Conservation (phyloP, 192 early-diverging fungal genomes). For the Geranomyces variabilis region DNA sequence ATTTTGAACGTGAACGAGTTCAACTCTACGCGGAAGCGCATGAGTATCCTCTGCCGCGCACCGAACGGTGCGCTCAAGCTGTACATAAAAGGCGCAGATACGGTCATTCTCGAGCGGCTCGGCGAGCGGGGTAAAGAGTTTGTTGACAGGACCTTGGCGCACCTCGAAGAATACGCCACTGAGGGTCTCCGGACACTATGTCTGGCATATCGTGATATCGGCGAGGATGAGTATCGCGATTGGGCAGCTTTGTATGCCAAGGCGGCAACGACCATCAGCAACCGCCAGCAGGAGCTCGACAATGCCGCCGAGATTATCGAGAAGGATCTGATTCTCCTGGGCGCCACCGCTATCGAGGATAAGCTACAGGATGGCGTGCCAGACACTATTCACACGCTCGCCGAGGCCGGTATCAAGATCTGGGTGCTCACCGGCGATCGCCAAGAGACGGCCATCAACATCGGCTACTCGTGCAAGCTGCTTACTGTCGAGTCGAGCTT, state of each 20-base stretch:
- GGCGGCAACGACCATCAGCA: conserved; percentile 79
- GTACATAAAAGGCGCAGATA: conserved; percentile 97
- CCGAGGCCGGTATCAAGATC: conserved; percentile 93
- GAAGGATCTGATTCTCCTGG: conserved; percentile 84
- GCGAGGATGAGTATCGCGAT: conserved; percentile 78
- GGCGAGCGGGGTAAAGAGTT: conserved; percentile 50
- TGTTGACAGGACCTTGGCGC: conserved; percentile 43
- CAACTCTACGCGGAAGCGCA: conserved; percentile 96
- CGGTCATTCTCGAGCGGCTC: conserved; percentile 92
- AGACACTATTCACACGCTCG: conserved; percentile 93
- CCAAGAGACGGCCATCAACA: conserved; percentile 99
- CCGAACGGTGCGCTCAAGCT: conserved; percentile 83
- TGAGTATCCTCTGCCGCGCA: conserved; percentile 86
- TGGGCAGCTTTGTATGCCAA: conserved; percentile 84
- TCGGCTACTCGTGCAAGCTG: conserved; percentile 96
- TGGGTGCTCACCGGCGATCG: conserved; percentile 98
- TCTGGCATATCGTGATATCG: conserved; percentile 89
- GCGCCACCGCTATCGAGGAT: conserved; percentile 98
- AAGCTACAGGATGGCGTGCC: conserved; percentile 98
- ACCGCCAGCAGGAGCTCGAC: conserved; percentile 86
- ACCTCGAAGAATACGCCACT: conserved; percentile 84
- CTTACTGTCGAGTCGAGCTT: conserved; percentile 92
- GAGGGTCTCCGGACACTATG: conserved; percentile 97
- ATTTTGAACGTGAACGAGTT: conserved; percentile 96
- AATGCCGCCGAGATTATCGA: conserved; percentile 95